These are phyloP conservation scores for Pseudocercospora cruenta DNA, from an alignment of 2,329 filamentous ascomycete species.

Conservation along the genomic window DNA sequence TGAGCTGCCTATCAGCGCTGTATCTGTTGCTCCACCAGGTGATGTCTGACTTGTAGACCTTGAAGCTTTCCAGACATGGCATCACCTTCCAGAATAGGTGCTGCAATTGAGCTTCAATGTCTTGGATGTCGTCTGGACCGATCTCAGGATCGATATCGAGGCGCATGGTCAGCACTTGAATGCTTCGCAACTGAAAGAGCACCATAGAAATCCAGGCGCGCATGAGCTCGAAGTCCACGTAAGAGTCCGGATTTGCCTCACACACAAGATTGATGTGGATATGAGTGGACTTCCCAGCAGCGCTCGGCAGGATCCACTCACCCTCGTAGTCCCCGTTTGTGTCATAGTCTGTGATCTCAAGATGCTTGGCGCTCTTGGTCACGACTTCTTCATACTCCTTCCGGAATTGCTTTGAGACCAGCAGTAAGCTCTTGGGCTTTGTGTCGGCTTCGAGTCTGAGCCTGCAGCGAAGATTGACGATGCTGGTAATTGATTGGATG, in stretches of 20 bases:
- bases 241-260: not conserved
- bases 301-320: not conserved
- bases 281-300: not conserved
- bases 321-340: not conserved
- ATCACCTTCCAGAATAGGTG: no score
- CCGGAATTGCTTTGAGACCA: not conserved
- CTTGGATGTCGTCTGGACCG: no score
- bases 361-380: not conserved
- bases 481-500: not conserved
- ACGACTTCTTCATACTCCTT: not conserved
- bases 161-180: no score
- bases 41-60: no score
- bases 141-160: no score
- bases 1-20: no score
- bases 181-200: not conserved
- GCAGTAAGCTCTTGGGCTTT: not conserved
- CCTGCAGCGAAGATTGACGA: not conserved
- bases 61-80: no score
- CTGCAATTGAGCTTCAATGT: no score
- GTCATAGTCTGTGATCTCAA: not conserved
- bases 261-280: not conserved
- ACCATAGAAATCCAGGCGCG: not conserved
- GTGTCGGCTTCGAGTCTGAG: not conserved
- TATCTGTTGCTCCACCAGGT: no score
- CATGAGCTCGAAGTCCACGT: not conserved